These are phyloP conservation scores for Ophiostoma piceae DNA, from an alignment of 2,329 filamentous ascomycete genomes.

Conservation along the genomic window DNA sequence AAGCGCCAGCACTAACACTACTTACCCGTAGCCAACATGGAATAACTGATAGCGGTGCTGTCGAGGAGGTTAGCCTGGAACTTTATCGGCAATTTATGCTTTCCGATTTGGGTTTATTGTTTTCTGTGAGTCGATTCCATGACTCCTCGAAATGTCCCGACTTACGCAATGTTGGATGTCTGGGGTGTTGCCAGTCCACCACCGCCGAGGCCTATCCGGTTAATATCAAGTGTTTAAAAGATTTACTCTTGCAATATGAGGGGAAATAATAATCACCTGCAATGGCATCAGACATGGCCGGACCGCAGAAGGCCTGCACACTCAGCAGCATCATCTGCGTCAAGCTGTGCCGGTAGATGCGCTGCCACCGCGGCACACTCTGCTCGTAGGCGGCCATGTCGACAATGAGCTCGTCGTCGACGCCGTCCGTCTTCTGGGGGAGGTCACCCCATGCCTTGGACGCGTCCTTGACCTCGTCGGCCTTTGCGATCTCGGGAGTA, in stretches of 20 bases:
- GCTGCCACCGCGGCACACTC: neutral
- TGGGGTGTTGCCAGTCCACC: constrained; percentile 7
- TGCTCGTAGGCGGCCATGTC: neutral
- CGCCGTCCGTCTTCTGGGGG: neutral
- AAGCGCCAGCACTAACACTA: neutral
- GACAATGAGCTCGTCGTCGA: neutral
- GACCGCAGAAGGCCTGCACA: neutral
- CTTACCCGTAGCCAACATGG: constrained; percentile 3
- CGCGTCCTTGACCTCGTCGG: neutral
- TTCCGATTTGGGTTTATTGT: neutral
- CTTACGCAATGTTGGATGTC: constrained; percentile 6
- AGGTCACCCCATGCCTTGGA: neutral
- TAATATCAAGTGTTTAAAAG: neutral
- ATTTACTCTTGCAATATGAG: neutral
- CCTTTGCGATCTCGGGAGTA: neutral
- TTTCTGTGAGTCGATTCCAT: no score
- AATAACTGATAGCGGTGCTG: constrained; percentile 2
- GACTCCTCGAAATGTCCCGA: neutral
- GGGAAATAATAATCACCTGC: neutral
- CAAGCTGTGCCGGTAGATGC: constrained; percentile 4
- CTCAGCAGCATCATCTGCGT: constrained; percentile 5
- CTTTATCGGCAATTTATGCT: neutral
- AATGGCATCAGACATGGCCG: constrained; percentile 4
- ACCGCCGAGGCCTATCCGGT: constrained; percentile 4
- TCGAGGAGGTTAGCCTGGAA: neutral